phyloP scores from a whole-genome alignment of 805 yeast species.

The Saccharomycopsis babjevae region DNA sequence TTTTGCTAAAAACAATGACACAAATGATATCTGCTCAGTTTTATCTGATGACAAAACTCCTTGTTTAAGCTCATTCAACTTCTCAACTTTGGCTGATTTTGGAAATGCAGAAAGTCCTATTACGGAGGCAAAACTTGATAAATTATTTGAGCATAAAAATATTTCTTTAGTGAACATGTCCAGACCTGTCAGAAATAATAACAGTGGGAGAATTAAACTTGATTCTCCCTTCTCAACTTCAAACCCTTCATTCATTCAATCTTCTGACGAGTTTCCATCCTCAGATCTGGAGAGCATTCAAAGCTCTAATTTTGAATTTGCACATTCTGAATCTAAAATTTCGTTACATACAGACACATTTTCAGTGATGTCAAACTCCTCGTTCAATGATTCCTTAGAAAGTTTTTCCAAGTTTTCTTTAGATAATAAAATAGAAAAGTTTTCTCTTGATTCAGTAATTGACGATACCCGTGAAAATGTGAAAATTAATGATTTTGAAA shows the following conservation, averaged over 20 bases:
- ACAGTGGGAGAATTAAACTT: neutral
- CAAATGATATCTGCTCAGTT: neutral
- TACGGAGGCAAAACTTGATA: constrained; percentile 15
- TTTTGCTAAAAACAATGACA: neutral
- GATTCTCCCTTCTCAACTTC: neutral
- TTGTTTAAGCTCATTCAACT: neutral
- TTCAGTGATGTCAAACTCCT: neutral
- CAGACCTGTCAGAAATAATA: constrained; percentile 10
- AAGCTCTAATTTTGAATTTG: neutral
- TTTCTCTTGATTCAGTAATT: neutral
- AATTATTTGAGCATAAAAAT: constrained; percentile 13
- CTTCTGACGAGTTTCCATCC: neutral
- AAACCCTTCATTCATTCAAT: neutral
- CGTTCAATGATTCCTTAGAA: neutral
- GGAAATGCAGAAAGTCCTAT: constrained; percentile 8
- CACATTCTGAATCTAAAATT: neutral
- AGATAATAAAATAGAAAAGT: neutral
- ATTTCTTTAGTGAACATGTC: constrained; percentile 16
- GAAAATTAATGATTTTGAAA: constrained; percentile 4
- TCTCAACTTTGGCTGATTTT: neutral
- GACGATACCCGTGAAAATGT: neutral
- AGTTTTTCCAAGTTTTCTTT: neutral
- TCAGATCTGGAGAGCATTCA: neutral
- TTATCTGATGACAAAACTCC: neutral
- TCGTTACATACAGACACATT: neutral